Base-by-base conservation (phyloP, 2,329 filamentous ascomycete species). In the Hypoxylon sp. region DNA sequence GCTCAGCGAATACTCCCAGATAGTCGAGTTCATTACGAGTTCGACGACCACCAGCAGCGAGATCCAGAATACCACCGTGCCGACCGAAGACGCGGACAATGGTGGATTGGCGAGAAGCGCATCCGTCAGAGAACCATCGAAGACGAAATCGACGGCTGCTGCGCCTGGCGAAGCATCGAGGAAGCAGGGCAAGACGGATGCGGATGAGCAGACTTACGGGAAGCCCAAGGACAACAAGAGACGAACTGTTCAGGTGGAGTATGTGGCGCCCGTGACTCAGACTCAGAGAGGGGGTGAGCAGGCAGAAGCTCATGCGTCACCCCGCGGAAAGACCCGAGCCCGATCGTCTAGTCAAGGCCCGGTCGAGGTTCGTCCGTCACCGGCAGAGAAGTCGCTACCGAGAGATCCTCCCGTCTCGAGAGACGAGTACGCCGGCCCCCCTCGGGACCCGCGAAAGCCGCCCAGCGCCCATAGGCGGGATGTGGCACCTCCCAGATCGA, bases 21-120 rank as follows among this genome's bases (percentile, higher is more conserved):
- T 98, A 45, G 94, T 99, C 45, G 91, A 93, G 70, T 93, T 97
- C 73, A 97, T 99, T 71, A 98, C 95, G 18, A 98, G 95, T 76
- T 94, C 89, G 71, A 96, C 92, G 3, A 97, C 94, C 7, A 91
- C 90, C 48, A 87, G 91, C 9, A 87, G 85, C 46, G 93, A 98
- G 68, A 93, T 96, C 67, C 88, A 92, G 66, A 91, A 92, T 67
- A 88, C 90, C 1, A 90, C 91, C 1, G 84, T 91, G 8, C 80
- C 85, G 18, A 73, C 78, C 0, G 80, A 83, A 27, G 84, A 86
- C 15, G 75, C 71, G 5, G 84, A 94, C 58, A 78, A 80, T 1
- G 84, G 87, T 0, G 75, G 81, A 53, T 82, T 97, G 41, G 86
- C 85, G n/a, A 87, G 94, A 68, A 97, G 93, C 75, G 89, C 92